phyloP scores from a whole-genome alignment of 2,329 filamentous ascomycete species.

The Cordyceps farinosa region DNA sequence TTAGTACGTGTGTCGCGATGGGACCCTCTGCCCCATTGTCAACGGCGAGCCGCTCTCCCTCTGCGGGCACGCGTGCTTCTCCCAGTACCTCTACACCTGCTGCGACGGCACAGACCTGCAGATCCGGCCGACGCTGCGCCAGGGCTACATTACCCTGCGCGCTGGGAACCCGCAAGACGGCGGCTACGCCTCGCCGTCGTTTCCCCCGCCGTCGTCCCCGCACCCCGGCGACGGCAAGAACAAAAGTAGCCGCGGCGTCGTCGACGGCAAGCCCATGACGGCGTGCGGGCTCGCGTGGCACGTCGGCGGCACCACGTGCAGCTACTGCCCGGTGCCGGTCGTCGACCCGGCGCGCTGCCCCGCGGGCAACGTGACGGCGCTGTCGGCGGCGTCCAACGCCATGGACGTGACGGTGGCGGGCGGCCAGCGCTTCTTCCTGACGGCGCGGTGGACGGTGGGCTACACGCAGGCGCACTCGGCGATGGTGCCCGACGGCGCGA shows the following conservation, averaged over 20 bases:
- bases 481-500: slow-evolving; percentile 27
- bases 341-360: slow-evolving; percentile 26
- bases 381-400: slow-evolving; percentile 22
- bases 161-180: slow-evolving; percentile 29
- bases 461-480: slow-evolving; percentile 35
- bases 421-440: slow-evolving; percentile 32
- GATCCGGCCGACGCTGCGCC: neutral
- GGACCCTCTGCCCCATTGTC: slow-evolving; percentile 32
- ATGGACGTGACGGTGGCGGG: slow-evolving; percentile 33
- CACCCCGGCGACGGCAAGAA: neutral
- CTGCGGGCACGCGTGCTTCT: slow-evolving; percentile 35
- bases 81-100: slow-evolving; percentile 28
- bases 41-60: slow-evolving; percentile 32
- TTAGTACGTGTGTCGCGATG: slow-evolving; percentile 31
- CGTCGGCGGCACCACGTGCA: slow-evolving; percentile 28
- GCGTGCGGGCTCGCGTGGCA: slow-evolving; percentile 26
- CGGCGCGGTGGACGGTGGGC: slow-evolving; percentile 27
- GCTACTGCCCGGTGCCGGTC: slow-evolving; percentile 3
- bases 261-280: slow-evolving; percentile 30
- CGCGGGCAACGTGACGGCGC: slow-evolving; percentile 26
- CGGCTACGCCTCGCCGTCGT: neutral
- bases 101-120: slow-evolving; percentile 2
- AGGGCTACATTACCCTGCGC: slow-evolving; percentile 23
- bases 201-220: neutral
- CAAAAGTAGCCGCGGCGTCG: neutral